Base-by-base conservation (phyloP, 306 rosid genomes). In the Sechiopsis laciniata region DNA sequence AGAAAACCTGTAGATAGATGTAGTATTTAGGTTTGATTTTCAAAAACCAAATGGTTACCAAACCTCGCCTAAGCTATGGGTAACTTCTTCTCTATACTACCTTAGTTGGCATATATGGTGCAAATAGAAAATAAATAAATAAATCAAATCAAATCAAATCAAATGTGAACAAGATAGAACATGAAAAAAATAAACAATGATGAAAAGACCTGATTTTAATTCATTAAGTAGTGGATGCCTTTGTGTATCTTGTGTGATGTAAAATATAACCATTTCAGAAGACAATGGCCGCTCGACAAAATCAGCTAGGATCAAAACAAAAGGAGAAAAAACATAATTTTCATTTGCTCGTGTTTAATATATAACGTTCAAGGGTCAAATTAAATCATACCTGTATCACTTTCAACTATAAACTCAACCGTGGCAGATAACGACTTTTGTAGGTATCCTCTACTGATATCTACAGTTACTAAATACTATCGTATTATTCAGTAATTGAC, bases 181-280 rank as follows among this genome's bases (percentile, higher is more conserved):
- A 17, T 6, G 65, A 69, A 55, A 37, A 8, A 12, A 37, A 15
- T 46, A 56, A 12, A 45, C 57, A 35, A 73, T 26, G 76, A 69
- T 66, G 77, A 10, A 78, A 76, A 42, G 16, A 90, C 98, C 98
- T 51, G 97, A 86, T 83, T 84, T 94, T 81, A 94, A 6, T 80
- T 94, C 96, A 51, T 88, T 89, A 80, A 93, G 97, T 13, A 93
- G 83, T 10, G 98, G 90, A 84, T 94, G 98, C 75, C 92, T 85
- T 83, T 89, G 98, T 71, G 98, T 90, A 86, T 94, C 98, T 70
- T 94, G 98, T 11, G 98, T 94, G 59, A 94, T 83, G 83, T 94
- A 94, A 83, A 90, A 90, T 82, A 86, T 70, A 17, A 90, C 89
- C 89, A 80, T 89, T 83, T 90, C 97, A 2, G 92, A 89, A 73